Evolutionary conservation across 2,329 filamentous ascomycete genomes (phyloP).

Genomic region (Venturia pyrina): DNA sequence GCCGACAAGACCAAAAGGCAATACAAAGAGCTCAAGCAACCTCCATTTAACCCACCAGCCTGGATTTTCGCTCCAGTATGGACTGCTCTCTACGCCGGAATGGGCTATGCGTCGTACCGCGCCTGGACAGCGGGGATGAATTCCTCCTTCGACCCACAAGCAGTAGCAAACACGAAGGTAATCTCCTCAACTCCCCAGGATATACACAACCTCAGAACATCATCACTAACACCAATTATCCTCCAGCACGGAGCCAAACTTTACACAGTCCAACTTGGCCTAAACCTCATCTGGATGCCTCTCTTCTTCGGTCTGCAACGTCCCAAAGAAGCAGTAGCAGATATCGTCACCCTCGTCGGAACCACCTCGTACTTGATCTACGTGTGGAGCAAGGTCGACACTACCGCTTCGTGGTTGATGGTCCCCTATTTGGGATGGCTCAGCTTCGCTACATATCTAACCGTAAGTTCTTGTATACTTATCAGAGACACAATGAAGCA

Average conservation of each 20-base stretch:
- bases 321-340: slow-evolving; percentile 62
- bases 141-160: slow-evolving; percentile 39
- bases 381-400: slow-evolving; percentile 66
- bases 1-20: slow-evolving; percentile 49
- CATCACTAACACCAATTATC: not conserved
- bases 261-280: slow-evolving; percentile 74
- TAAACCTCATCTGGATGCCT: slow-evolving; percentile 87
- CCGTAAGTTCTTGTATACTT: slow-evolving; percentile 33
- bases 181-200: not conserved
- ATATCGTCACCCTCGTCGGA: slow-evolving; percentile 64
- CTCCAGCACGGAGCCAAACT: slow-evolving; percentile 56
- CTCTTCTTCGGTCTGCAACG: slow-evolving; percentile 75
- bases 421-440: slow-evolving; percentile 81
- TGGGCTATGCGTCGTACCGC: slow-evolving; percentile 84
- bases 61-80: slow-evolving; percentile 50
- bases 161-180: slow-evolving; percentile 44
- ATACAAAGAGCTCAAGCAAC: slow-evolving; percentile 58
- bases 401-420: slow-evolving; percentile 61
- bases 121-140: slow-evolving; percentile 56
- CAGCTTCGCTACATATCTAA: slow-evolving; percentile 78
- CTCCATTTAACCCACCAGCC: slow-evolving; percentile 45
- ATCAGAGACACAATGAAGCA: not conserved
- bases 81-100: slow-evolving; percentile 52
- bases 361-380: slow-evolving; percentile 65
- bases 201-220: not conserved